phyloP scores from a whole-genome alignment of 2,329 filamentous ascomycete genomes.

The Fusarium devonianum region DNA sequence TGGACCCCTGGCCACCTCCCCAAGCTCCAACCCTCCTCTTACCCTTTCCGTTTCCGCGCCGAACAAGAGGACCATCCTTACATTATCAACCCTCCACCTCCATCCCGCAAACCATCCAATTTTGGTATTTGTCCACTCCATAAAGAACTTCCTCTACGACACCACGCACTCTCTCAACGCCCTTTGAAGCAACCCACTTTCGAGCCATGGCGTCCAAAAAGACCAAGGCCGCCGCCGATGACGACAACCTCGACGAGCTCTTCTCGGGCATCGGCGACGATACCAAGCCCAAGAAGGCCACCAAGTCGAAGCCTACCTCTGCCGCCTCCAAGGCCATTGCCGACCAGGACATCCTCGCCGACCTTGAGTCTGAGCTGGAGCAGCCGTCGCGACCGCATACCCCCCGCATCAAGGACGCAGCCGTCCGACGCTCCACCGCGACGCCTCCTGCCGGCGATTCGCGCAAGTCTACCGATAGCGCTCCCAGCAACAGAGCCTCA shows the following conservation, averaged over 20 bases:
- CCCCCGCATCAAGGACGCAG: slow-evolving; percentile 70
- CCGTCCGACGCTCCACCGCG: slow-evolving; percentile 54
- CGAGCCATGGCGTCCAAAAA: slow-evolving; percentile 67
- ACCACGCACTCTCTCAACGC: neutral
- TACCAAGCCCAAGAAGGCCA: slow-evolving; percentile 56
- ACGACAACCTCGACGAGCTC: slow-evolving; percentile 71
- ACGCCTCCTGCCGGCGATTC: slow-evolving; percentile 65
- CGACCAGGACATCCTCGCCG: slow-evolving; percentile 82
- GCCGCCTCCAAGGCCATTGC: slow-evolving; percentile 56
- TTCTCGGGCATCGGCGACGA: slow-evolving; percentile 69
- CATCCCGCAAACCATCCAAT: slow-evolving; percentile 18
- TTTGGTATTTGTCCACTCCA: slow-evolving; percentile 1
- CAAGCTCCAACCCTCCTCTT: slow-evolving; percentile 30
- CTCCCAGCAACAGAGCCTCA: slow-evolving; percentile 73
- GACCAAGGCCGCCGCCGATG: slow-evolving; percentile 61
- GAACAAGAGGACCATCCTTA: slow-evolving; percentile 34
- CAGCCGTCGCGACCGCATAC: slow-evolving; percentile 81
- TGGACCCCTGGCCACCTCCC: slow-evolving; percentile 35
- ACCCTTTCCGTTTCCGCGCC: slow-evolving; percentile 22
- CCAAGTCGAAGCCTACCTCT: slow-evolving; percentile 57
- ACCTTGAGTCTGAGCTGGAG: slow-evolving; percentile 78
- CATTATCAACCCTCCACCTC: slow-evolving; percentile 20
- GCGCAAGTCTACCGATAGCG: slow-evolving; percentile 81
- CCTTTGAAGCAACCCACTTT: slow-evolving; percentile 2
- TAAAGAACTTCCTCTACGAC: neutral